Evolutionary conservation across 2,329 filamentous ascomycete genomes (phyloP).

Genomic region (Metarhizium rileyi): DNA sequence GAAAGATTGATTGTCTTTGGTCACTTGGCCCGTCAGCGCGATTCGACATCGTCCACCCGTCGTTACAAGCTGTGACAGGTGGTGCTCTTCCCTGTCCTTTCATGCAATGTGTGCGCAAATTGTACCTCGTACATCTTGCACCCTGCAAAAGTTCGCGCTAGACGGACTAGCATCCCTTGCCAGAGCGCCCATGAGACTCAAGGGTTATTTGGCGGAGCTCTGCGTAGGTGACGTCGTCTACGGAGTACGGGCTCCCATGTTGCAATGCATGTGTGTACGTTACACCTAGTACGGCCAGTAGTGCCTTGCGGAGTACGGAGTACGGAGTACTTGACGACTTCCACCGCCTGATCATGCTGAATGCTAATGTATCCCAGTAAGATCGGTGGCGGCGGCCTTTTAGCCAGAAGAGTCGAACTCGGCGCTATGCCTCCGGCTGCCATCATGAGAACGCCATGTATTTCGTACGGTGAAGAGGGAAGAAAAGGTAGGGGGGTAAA

Average conservation of each 20-base stretch:
- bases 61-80: not conserved
- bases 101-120: not conserved
- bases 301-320: no score
- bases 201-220: conserved; percentile 4
- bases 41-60: not conserved
- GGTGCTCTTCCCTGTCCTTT: not conserved
- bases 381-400: not conserved
- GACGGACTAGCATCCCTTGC: conserved; percentile 2
- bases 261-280: not conserved
- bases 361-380: not conserved
- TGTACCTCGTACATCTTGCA: not conserved
- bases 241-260: not conserved
- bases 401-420: not conserved
- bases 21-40: not conserved
- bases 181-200: not conserved
- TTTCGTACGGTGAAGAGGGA: no score
- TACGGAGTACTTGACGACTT: no score
- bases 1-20: not conserved
- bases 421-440: not conserved
- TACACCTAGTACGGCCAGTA: not conserved
- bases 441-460: not conserved
- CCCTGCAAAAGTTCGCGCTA: conserved; percentile 11
- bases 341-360: not conserved
- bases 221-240: conserved; percentile 5
- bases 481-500: no score